Base-by-base conservation (phyloP, 768 basidiomycete genomes). In the Dentipellis sp. region DNA sequence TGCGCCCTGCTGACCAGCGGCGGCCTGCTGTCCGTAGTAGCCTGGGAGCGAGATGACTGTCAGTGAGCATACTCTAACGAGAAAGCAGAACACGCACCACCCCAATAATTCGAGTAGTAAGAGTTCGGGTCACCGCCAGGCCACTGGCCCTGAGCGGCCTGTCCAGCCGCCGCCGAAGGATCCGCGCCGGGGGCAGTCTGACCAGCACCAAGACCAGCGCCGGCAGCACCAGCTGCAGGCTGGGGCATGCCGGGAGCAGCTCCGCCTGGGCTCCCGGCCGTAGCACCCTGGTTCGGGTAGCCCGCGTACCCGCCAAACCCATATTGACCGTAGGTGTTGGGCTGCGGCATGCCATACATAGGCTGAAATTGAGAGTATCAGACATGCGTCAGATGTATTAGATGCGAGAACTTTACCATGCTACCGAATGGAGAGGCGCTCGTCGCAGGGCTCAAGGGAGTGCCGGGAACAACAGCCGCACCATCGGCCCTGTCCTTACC, bases 401-500 rank as follows among this genome's bases (percentile, higher is more conserved):
- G 47, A 22, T 29, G 29, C 55, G 35, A 23, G 6, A 21, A 47
- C 69, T 83, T 55, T 68, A 91, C 91, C 86, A 94, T 79, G 65
- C 83, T 86, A 58, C 81, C 87, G 67, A 92, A 92, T 14, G 88
- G 84, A 46, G 84, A 68, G 1, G 78, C 67, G 6, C 75, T 71
- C 50, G 84, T 79, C 37, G 70, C 74, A 35, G 88, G 86, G 63
- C 84, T 86, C 63, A 88, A 69, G 38, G 80, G 74, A 55, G 63
- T 66, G 21, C 68, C 68, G 16, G 72, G 70, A 55, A 80, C 77
- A 22, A 80, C 75, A 54, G 76, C 73, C 22, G 78, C 80, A 36
- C 83, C 88, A 67, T 88, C 86, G 21, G 83, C 86, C 59, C 91
- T 80, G 69, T 97, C 95, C 72, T 97, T 98, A 56, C 97, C 97